These are phyloP conservation scores for Ceraceosorus guamensis DNA, from an alignment of 1,284 basidiomycete genomes.

Conservation along the genomic window DNA sequence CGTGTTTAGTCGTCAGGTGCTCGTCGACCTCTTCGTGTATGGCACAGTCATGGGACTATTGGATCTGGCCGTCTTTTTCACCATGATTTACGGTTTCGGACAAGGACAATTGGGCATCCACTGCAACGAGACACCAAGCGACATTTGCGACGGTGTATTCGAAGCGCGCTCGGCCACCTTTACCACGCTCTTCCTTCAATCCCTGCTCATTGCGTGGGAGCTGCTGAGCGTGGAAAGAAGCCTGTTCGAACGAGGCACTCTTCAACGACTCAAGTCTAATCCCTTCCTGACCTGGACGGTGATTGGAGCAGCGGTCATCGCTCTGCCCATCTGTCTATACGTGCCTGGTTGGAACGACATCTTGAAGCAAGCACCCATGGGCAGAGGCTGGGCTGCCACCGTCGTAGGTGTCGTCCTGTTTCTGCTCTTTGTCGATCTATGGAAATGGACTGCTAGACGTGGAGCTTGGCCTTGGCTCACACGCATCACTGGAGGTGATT, in stretches of 20 bases:
- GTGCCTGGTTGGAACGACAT: conserved; percentile 36
- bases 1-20: conserved; percentile 28
- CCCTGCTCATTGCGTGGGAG: conserved; percentile 38
- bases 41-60: conserved; percentile 33
- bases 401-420: conserved; percentile 29
- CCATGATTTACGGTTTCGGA: conserved; percentile 38
- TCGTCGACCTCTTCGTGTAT: conserved; percentile 39
- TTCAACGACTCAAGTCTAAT: conserved; percentile 32
- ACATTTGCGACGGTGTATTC: conserved; percentile 30
- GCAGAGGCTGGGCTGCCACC: conserved; percentile 33
- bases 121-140: conserved; percentile 28
- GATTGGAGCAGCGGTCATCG: conserved; percentile 26
- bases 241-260: conserved; percentile 30
- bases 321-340: conserved; percentile 32
- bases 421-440: conserved; percentile 25
- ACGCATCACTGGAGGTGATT: conserved; percentile 27
- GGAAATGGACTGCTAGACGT: conserved; percentile 33
- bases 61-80: conserved; percentile 35
- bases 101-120: conserved; percentile 24
- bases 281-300: conserved; percentile 37
- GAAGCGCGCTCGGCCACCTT: conserved; percentile 39
- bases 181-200: conserved; percentile 32
- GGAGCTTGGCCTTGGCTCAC: conserved; percentile 38
- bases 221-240: conserved; percentile 35
- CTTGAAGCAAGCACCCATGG: conserved; percentile 34